These are phyloP conservation scores for Malus hybrid DNA, from an alignment of 331 rosid genomes.

Conservation along the genomic window DNA sequence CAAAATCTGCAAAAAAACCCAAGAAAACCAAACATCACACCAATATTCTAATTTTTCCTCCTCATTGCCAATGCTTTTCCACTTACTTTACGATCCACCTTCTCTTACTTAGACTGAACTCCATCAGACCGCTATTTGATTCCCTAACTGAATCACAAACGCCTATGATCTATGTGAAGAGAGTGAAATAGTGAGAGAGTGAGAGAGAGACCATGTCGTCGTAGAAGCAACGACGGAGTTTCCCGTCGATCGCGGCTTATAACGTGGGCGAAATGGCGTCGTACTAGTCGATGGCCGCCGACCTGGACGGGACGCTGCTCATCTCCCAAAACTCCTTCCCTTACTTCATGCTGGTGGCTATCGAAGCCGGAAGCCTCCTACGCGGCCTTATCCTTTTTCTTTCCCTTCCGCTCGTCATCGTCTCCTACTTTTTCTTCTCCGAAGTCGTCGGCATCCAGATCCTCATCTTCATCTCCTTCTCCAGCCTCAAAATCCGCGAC, in stretches of 20 bases:
- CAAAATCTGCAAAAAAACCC: too few relatives aligned
- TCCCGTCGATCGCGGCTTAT: conserved; percentile 49
- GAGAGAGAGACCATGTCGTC: too few relatives aligned
- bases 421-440: conserved; percentile 71
- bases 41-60: too few relatives aligned
- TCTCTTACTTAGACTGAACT: too few relatives aligned
- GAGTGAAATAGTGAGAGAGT: too few relatives aligned
- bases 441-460: conserved; percentile 89
- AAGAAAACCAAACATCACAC: too few relatives aligned
- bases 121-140: too few relatives aligned
- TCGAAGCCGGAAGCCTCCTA: conserved; percentile 91
- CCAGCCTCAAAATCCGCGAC: conserved; percentile 73
- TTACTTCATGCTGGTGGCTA: conserved; percentile 90
- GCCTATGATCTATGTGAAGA: too few relatives aligned
- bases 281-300: conserved; percentile 70
- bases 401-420: conserved; percentile 56
- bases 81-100: too few relatives aligned
- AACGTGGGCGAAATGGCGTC: conserved; percentile 12
- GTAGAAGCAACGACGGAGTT: conserved; percentile 9
- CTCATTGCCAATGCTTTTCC: too few relatives aligned
- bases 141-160: too few relatives aligned
- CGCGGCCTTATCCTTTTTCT: conserved; percentile 81
- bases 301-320: conserved; percentile 88
- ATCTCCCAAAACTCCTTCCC: conserved; percentile 72
- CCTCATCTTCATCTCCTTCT: conserved; percentile 79